phyloP scores from a whole-genome alignment of 345 rosid species.

The Citrus reticulata region DNA sequence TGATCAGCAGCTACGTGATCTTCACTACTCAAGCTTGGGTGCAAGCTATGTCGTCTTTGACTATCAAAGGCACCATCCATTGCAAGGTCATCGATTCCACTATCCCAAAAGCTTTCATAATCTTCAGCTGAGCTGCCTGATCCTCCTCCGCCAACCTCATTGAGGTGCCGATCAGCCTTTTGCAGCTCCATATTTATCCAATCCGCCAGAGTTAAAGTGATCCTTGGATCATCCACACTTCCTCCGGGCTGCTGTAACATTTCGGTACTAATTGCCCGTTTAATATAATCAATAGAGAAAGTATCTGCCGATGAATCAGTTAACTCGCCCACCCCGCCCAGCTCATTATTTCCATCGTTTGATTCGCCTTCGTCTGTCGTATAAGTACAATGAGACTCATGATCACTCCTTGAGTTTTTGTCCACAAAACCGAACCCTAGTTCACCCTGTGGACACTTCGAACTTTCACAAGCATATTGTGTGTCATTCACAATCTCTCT shows the following conservation, averaged over 20 bases:
- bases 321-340: not conserved
- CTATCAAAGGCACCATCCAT: conserved; percentile 13
- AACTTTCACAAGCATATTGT: conserved; percentile 31
- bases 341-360: not conserved
- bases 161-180: not conserved
- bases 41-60: conserved; percentile 6
- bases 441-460: conserved; percentile 26
- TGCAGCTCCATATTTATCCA: conserved; percentile 21
- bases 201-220: not conserved
- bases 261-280: not conserved
- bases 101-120: conserved; percentile 16
- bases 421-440: conserved; percentile 28
- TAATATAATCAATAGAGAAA: not conserved
- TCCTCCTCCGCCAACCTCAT: not conserved
- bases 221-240: not conserved
- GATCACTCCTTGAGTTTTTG: conserved; percentile 42
- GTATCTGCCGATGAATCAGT: not conserved
- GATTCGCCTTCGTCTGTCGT: conserved; percentile 9
- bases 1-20: not conserved
- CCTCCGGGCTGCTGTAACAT: not conserved
- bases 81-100: conserved; percentile 18
- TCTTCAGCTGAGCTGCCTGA: conserved; percentile 11
- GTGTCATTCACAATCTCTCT: not conserved
- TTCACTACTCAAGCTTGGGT: not conserved
- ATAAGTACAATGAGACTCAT: conserved; percentile 28